Evolutionary conservation across 2,329 filamentous ascomycete genomes (phyloP).

Genomic region (Sporothrix brunneoviolacea): DNA sequence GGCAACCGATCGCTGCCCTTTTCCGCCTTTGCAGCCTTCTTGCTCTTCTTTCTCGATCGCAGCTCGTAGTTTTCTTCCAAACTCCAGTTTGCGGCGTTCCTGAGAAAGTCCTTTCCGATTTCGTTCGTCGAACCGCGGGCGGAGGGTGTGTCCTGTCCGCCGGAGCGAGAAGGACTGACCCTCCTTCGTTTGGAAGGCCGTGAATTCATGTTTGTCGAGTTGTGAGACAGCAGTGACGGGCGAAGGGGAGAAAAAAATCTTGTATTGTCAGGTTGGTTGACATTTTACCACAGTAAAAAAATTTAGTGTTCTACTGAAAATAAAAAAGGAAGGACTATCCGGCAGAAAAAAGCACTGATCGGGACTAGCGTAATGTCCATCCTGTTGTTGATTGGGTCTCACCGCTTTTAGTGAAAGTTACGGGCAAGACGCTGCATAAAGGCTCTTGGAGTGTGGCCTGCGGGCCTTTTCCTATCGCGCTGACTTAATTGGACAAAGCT

Average conservation of each 20-base stretch:
- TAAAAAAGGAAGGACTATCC: constrained; percentile 8
- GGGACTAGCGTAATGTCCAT: constrained; percentile 5
- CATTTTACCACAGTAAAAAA: not conserved
- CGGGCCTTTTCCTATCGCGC: constrained; percentile 1
- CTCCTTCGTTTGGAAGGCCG: constrained; percentile 51
- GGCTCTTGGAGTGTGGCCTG: not conserved
- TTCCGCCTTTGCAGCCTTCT: constrained; percentile 66
- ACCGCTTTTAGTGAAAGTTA: constrained; percentile 7
- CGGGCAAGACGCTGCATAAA: no score
- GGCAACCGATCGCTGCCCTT: constrained; percentile 70
- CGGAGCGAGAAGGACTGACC: constrained; percentile 45
- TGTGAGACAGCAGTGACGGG: constrained; percentile 1
- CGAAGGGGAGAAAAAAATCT: not conserved
- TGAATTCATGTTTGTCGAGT: constrained; percentile 35
- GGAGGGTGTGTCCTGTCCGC: constrained; percentile 34
- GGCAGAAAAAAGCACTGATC: constrained; percentile 16
- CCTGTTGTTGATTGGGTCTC: not conserved
- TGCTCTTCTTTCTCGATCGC: constrained; percentile 46
- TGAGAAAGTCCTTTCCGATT: constrained; percentile 60
- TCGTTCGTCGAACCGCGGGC: constrained; percentile 37
- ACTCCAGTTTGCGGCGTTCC: constrained; percentile 75
- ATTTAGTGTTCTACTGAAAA: constrained; percentile 9
- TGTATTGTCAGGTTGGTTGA: not conserved
- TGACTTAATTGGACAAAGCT: constrained; percentile 1
- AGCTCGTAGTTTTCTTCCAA: constrained; percentile 88